A percentile compares a stretch with the other conserved stretches of the same genome.
phyloP scores from a whole-genome alignment of 768 basidiomycete genomes.

The Mycena epipterygia region DNA sequence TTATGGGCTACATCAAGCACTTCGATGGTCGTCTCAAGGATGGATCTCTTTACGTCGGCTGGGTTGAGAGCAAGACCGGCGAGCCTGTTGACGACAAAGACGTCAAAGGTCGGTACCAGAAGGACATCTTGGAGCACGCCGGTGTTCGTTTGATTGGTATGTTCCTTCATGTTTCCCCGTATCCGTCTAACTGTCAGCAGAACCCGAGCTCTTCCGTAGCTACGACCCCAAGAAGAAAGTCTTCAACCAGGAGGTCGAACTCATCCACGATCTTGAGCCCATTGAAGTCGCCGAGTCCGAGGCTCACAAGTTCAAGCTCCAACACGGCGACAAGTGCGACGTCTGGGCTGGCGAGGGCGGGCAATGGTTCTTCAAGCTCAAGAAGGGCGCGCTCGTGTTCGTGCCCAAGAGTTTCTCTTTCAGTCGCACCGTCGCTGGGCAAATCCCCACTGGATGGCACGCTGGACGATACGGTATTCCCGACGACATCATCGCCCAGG shows the following conservation, averaged over 20 bases:
- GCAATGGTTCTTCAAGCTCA: constrained; percentile 99
- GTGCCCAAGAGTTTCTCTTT: constrained; percentile 97
- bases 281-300: constrained; percentile 94
- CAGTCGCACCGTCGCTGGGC: constrained; percentile 94
- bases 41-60: constrained; percentile 94
- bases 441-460: constrained; percentile 97
- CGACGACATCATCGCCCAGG: constrained; percentile 94
- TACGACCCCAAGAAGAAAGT: constrained; percentile 98
- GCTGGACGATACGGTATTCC: constrained; percentile 98
- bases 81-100: constrained; percentile 99
- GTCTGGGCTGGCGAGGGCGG: constrained; percentile 92
- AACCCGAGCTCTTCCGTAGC: constrained; percentile 97
- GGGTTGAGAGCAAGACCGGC: constrained; percentile 94
- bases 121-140: constrained; percentile 90
- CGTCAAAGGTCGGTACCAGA: constrained; percentile 92
- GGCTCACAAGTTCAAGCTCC: constrained; percentile 94
- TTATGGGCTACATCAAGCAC: constrained; percentile 99
- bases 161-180: constrained; percentile 38
- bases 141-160: constrained; percentile 95
- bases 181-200: constrained; percentile 56
- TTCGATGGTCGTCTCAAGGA: constrained; percentile 97
- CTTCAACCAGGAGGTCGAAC: constrained; percentile 97
- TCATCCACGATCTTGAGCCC: constrained; percentile 96
- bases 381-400: constrained; percentile 94
- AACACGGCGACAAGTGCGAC: constrained; percentile 97